These are phyloP conservation scores for Ceratocystis papillata DNA, from an alignment of 2,329 filamentous ascomycete species.

Conservation along the genomic window DNA sequence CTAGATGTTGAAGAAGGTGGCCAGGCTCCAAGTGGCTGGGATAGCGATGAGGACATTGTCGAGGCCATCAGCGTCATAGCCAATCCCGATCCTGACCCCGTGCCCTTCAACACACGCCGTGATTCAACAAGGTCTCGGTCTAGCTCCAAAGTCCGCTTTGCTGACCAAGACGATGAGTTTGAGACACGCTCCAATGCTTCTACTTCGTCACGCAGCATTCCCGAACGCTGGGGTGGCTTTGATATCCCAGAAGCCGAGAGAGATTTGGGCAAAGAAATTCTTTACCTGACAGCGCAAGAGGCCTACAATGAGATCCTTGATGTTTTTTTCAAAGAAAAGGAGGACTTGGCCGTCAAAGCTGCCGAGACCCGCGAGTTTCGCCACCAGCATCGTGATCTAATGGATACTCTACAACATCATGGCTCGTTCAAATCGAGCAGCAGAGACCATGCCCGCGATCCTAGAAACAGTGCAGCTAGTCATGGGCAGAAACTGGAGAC, in stretches of 20 bases:
- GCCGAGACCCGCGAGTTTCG: constrained; percentile 52
- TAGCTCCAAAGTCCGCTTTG: constrained; percentile 69
- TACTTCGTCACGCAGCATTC: constrained; percentile 59
- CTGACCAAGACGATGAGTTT: constrained; percentile 56
- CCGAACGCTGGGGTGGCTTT: constrained; percentile 68
- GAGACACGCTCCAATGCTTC: constrained; percentile 62
- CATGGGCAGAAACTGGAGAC: neutral
- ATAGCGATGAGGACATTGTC: constrained; percentile 48
- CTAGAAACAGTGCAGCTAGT: neutral
- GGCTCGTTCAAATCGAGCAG: neutral
- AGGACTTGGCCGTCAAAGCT: constrained; percentile 62
- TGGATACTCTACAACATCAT: constrained; percentile 33
- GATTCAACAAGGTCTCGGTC: constrained; percentile 52
- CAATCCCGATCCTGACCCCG: constrained; percentile 24
- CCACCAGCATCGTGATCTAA: constrained; percentile 42
- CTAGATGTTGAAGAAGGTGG: constrained; percentile 75
- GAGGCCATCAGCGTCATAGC: constrained; percentile 32
- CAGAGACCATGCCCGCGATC: neutral
- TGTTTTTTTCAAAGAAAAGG: constrained; percentile 68
- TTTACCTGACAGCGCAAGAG: constrained; percentile 86
- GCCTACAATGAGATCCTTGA: constrained; percentile 89
- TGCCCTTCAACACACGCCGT: constrained; percentile 31
- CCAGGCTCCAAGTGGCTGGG: constrained; percentile 40
- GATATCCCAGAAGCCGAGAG: constrained; percentile 69
- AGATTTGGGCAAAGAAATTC: constrained; percentile 75